Base-by-base conservation (phyloP, 2,329 filamentous ascomycete genomes). In the Camillea tinctor region DNA sequence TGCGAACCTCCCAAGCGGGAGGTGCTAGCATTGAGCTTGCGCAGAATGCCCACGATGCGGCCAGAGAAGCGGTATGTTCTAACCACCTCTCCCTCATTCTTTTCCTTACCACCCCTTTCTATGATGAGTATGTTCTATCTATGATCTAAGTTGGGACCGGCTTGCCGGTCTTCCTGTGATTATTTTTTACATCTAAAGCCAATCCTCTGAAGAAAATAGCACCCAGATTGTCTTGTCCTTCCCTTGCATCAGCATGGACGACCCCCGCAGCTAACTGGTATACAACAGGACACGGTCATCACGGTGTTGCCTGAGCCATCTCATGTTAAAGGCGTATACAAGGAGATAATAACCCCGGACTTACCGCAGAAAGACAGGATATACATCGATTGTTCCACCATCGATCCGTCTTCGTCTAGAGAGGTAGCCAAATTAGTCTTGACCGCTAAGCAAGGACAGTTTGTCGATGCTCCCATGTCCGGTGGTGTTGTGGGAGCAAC, bases 371-470 rank as follows among this genome's bases (percentile, higher is more conserved):
- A 82, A 55, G 80, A 88, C 60, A 88, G 93, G 48, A 78, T 97
- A 60, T 97, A 96, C 75, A 95, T 99, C 72, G 95, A 99, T 76
- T 94, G 91, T 75, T 98, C 94, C 3, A 99, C 95, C 17, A 98
- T 99, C 72, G 95, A 98, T 75, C 93, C 93, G 0, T 87, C 87
- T 30, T 92, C 93, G 2, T 97, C 93, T 1, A 86, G 86, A 48
- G 84, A 87, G 66, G 89, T 98, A 4, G 92, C 93, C 21, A 81
- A 87, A 62, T 82, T 84, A 22, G 88, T 96, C 1, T 63, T 75
- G 59, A 84, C 84, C 4, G 86, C 86, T 1, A 81, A 85, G 1
- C 84, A 89, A 72, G 91, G 91, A 56, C 83, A 82, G 56, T 97
- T 98, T 71, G 88, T 97, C 60, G 95, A 99, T 73, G 94, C 95